Base-by-base conservation (phyloP, 495 filamentous ascomycete genomes). In the Tricharina praecox region DNA sequence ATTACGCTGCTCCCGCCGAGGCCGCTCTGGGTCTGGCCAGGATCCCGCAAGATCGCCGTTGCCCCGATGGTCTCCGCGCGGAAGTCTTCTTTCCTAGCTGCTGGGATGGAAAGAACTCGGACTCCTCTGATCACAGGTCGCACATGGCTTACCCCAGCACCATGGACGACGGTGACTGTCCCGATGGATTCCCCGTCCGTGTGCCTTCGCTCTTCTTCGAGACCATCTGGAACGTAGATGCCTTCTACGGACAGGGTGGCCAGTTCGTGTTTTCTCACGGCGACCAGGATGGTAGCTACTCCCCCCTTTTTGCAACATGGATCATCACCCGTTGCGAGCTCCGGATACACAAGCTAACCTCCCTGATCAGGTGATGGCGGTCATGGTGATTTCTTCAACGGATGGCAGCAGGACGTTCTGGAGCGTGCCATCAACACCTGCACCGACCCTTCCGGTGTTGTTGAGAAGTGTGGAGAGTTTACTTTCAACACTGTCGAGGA, bases 81-180 rank as follows among this genome's bases (percentile, higher is more conserved):
- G 85, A 94, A 60, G 62, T 94, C 44, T 78, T 84, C 73, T 94
- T 94, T 67, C 86, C 86, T 8, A 84, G 81, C 0, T 94, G 86
- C 73, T 93, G 84, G 82, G 81, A 93, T 58, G 82, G 84, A 24
- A 70, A 76, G 45, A 72, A 82, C 47, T 50, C 67, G 18, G 76
- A 78, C 48, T 68, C 73, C 2, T 21, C 49, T 0, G 68, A 82
- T 60, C 80, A 85, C 68, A 73, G 71, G 56, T 69, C 67, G 40
- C 84, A 92, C 58, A 70, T 94, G 56, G 77, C 78, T 1, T 94
- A 86, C 59, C 83, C 86, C 0, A 66, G 70, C 45, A 63, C 78
- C 4, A 80, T 92, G 53, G 80, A 79, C 58, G 72, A 71, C 49
- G 88, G 88, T 18, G 65, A 66, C 7, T 96, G 88, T 63, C 88